Evolutionary conservation across 768 basidiomycete species (phyloP), one percentile per base, ranked within the genome.

Genomic region (Suillus spraguei): DNA sequence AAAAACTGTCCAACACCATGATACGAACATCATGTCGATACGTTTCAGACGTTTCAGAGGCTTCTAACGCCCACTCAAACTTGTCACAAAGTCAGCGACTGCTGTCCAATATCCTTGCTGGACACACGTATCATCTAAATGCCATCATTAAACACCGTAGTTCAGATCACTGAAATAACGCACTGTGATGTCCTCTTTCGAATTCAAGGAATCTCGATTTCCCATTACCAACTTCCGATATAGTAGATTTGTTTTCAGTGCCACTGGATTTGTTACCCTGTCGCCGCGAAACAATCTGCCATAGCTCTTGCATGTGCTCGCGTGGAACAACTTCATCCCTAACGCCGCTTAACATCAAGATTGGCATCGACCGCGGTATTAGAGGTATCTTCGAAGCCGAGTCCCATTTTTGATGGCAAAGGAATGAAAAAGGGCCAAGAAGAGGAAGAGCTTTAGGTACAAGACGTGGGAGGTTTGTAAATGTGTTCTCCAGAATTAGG

Each of bases 401-500:
- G 70, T 94, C 87, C 95, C 95, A 97, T 72, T 89, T 91, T 74
- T 97, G 87, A 69, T 94, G 88, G 67, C 93, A 90, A 14, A 95
- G 83, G 75, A 90, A 90, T 22, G 92, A 79, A 70, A 95, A 81
- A 4, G 88, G 90, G 0, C 84, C 80, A 36, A 95, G 82, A 38
- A 85, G 72, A 7, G 95, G 95, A 39, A 97, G 78, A 17, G 90
- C 85, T 64, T 86, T 80, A 0, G 94, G 95, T n/a, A 97, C 86
- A 17, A 97, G 85, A 59, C 82, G 83, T 6, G 90, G 90, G 35
- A 98, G 83, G 47, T 91, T 94, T 39, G 90, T 86, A 75, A 97
- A 97, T 0, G 96, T 97, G 74, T 97, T 99, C 79, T 98, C 96
- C 63, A 98, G 82, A 62, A 98, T 85, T 17, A 97, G 81, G 1